Evolutionary conservation across 805 yeast genomes (phyloP), one percentile per base, ranked within the genome.

Genomic region (Ogataea zsoltii): DNA sequence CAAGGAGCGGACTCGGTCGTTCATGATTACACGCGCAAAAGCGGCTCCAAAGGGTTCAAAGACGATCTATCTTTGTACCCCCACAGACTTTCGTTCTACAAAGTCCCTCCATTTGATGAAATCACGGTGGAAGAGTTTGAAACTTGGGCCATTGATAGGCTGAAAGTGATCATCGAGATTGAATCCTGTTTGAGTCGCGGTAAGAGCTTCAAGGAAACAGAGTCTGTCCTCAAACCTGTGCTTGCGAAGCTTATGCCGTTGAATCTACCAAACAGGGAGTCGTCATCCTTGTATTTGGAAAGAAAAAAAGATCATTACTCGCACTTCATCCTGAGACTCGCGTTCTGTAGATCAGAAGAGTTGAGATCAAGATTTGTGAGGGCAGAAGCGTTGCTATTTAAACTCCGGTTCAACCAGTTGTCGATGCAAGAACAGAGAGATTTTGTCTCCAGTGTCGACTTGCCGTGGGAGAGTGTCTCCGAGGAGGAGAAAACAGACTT

Each of bases 41-140:
- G 12, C 25, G 58, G 58, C 29, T 68, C 64, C 18, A 55, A 54
- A 23, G 63, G 63, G n/a, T 58, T 50, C 49, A 49, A 48, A 15
- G 55, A 57, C 41, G 58, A 58, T 50, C 62, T 66, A 42, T 65
- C 63, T 45, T 56, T 60, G 51, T 56, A 73, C 33, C 76, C 80
- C 10, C 70, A 79, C 30, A 73, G 95, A 41, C 70, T 94, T 40
- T 81, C 88, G 16, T 80, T 92, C 58, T 94, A 94, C 66, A 77
- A 72, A 19, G 52, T 70, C 5, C 94, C 96, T 10, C 98, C 98
- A 0, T 67, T 75, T 26, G 82, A 83, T 12, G 98, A 94, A 65
- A 83, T 94, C 57, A 88, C 97, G 0, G 66, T 94, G 14, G 97
- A 91, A 52, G 88, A 94, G 58, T 94, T 94, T 66, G 99, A 94